Evolutionary conservation across 202 grass and related monocot genomes (phyloP).

Genomic region (Brachypodium distachyon): DNA sequence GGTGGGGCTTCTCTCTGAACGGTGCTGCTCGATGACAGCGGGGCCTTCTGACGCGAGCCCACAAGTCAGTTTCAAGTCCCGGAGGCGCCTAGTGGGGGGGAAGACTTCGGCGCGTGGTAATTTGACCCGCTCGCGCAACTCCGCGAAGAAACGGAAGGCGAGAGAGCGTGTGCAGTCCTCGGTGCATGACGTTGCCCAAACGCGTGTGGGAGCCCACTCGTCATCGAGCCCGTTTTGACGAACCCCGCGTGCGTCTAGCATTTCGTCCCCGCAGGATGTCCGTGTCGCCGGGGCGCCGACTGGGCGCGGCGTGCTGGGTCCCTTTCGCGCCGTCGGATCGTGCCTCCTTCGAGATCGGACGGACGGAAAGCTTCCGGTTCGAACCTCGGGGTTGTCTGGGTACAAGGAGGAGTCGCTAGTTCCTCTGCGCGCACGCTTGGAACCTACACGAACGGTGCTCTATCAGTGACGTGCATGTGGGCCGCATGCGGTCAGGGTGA

Average conservation of each 20-base stretch:
- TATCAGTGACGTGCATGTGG: not conserved
- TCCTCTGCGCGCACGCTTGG: not conserved
- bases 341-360: not conserved
- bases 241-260: not conserved
- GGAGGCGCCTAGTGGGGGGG: not conserved
- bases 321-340: not conserved
- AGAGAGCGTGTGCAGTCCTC: no score
- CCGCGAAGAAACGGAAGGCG: not conserved
- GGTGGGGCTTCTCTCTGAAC: not conserved
- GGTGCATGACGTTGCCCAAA: not conserved
- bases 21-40: not conserved
- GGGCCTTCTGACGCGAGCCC: not conserved
- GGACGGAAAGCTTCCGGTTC: not conserved
- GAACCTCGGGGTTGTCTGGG: not conserved
- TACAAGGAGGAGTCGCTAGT: no score
- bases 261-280: constrained; percentile 14
- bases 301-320: not conserved
- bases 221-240: not conserved
- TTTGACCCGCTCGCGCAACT: constrained; percentile 16
- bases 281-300: constrained; percentile 26
- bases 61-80: not conserved
- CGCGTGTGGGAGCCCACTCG: not conserved
- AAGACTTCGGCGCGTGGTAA: constrained; percentile 18
- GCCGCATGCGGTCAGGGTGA: not conserved
- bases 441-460: not conserved